Evolutionary conservation across 331 rosid genomes (phyloP), one percentile per base, ranked within the genome.

Genomic region (Saraca asoca): DNA sequence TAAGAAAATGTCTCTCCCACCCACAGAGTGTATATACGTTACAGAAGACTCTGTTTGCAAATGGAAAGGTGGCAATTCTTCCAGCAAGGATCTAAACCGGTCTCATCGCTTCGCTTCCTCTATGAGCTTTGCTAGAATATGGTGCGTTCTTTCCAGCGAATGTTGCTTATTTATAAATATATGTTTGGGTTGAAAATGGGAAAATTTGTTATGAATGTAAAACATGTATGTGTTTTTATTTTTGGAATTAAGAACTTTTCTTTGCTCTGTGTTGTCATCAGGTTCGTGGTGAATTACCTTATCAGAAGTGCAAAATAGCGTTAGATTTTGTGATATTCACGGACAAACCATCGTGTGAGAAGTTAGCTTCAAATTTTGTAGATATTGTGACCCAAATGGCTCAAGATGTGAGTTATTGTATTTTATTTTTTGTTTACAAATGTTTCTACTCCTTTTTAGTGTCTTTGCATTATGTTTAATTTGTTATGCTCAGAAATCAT

Each of bases 241-340:
- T 19, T 8, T 80, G 51, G 58, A 72, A 34, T 42, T 39, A 51
- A 15, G 65, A 64, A 58, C 58, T 61, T 71, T 67, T n/a, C n/a
- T 67, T 55, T 13, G 38, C 67, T 74, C 12, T 55, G 38, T 70
- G 34, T 7, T 73, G 64, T 62, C 70, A 53, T 58, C 80, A 94
- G 98, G 96, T 90, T 53, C 90, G 96, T 9, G 98, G 98, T 1
- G 98, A 90, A 76, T 84, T 94, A 80, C 96, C 95, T 14, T 69
- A 84, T 68, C 97, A 77, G 77, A 90, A 86, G 92, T 90, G 92
- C 74, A 94, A 85, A 83, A 74, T 72, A 50, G 98, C 84, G 2
- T 75, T 94, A 88, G 97, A 94, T 69, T 90, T 96, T 29, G 97
- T 81, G 10, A 81, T 66, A 66, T 94, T 90, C 73, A 57, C 64